Percentiles rank a stretch among this genome's conserved stretches.
These are phyloP conservation scores for Cicer arietinum DNA, from an alignment of 306 rosid genomes.

Conservation along the genomic window DNA sequence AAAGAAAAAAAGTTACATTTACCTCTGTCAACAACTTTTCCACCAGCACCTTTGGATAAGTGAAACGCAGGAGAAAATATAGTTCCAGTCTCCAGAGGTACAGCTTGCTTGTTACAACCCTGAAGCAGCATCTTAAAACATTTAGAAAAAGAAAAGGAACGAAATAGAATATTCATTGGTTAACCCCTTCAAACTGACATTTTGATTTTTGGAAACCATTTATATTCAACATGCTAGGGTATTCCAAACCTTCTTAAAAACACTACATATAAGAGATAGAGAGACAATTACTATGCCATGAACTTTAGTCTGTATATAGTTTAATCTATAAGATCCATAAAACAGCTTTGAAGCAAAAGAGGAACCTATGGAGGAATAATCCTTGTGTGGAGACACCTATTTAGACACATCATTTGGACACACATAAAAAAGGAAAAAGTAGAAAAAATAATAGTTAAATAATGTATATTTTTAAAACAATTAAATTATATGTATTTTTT, in stretches of 20 bases:
- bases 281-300: constrained; percentile 1
- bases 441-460: too few species aligned
- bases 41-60: constrained; percentile 65
- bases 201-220: constrained; percentile 28
- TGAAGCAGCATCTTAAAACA: constrained; percentile 47
- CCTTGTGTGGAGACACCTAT: too few species aligned
- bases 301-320: background rate
- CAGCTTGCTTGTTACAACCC: constrained; percentile 60
- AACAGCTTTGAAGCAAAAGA: constrained; percentile 26
- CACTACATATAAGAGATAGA: constrained; percentile 11
- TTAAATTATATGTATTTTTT: too few species aligned
- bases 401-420: too few species aligned
- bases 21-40: constrained; percentile 74
- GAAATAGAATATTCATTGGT: background rate
- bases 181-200: constrained; percentile 34
- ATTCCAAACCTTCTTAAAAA: constrained; percentile 22
- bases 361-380: background rate
- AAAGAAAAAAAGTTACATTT: constrained; percentile 43
- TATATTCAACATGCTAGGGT: constrained; percentile 20
- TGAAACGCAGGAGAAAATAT: constrained; percentile 95
- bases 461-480: too few species aligned
- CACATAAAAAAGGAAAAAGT: too few species aligned
- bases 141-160: background rate
- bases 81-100: constrained; percentile 61
- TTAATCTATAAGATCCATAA: constrained; percentile 22